A percentile compares a stretch with the other conserved stretches of the same genome.
Evolutionary conservation across 192 early-diverging fungal species (phyloP).

Genomic region (Oehlia diaphana): DNA sequence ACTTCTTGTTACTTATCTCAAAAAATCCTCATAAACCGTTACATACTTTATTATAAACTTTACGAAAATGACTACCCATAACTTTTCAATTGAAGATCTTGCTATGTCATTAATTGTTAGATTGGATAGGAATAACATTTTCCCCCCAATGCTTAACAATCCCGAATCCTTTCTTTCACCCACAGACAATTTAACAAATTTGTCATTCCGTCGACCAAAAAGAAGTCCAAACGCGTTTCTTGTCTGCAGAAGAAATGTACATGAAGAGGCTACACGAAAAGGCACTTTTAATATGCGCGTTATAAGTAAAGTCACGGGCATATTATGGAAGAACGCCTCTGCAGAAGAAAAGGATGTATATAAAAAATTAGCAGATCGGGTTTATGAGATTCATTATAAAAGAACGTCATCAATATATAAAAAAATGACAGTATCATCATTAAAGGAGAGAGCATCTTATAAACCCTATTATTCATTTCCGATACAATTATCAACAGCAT

Average conservation of each 20-base stretch:
- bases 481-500: no score
- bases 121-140: not conserved
- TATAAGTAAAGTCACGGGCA: slow-evolving; percentile 2
- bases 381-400: not conserved
- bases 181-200: not conserved
- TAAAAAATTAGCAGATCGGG: not conserved
- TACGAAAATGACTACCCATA: no score
- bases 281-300: slow-evolving; percentile 9
- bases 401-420: not conserved
- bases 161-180: not conserved
- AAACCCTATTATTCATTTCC: no score
- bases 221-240: not conserved
- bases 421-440: not conserved
- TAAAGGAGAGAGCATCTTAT: no score
- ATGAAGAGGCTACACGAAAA: not conserved
- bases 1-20: no score
- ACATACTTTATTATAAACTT: no score
- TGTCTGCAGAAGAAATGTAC: slow-evolving; percentile 9
- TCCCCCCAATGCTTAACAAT: not conserved
- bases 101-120: not conserved
- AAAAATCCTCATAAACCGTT: no score
- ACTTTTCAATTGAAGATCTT: not conserved
- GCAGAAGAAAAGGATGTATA: slow-evolving; percentile 12
- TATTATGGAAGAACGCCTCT: slow-evolving; percentile 6
- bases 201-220: not conserved